Percentiles rank a stretch among this genome's conserved stretches.
These are phyloP conservation scores for Balakata baccata DNA, from an alignment of 345 rosid species.

Conservation along the genomic window DNA sequence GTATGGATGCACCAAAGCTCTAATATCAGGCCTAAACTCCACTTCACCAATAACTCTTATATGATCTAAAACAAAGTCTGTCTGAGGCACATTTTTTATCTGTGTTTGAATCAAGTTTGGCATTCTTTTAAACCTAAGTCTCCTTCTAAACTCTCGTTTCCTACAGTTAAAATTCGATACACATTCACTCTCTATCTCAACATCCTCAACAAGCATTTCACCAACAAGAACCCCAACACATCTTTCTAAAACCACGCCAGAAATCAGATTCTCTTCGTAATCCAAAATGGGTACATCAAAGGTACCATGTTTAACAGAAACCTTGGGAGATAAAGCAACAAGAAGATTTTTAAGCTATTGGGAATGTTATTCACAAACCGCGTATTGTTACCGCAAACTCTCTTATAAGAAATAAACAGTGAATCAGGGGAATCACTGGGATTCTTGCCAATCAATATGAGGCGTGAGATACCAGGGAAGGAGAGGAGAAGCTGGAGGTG, in stretches of 20 bases:
- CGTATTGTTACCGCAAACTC: neutral
- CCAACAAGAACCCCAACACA: conserved; percentile 53
- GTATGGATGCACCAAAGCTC: conserved; percentile 67
- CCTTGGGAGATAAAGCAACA: conserved; percentile 49
- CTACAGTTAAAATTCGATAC: conserved; percentile 4
- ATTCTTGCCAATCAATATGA: conserved; percentile 54
- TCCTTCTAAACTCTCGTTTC: conserved; percentile 64
- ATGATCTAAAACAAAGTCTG: conserved; percentile 6
- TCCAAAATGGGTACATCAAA: conserved; percentile 46
- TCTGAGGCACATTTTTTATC: conserved; percentile 39
- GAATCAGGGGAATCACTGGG: conserved; percentile 22
- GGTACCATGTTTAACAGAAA: conserved; percentile 16
- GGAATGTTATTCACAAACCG: conserved; percentile 23
- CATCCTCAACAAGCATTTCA: conserved; percentile 81
- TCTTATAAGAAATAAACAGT: conserved; percentile 22
- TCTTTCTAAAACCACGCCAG: conserved; percentile 47
- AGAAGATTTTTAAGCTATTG: conserved; percentile 44
- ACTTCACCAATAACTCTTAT: conserved; percentile 29
- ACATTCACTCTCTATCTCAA: conserved; percentile 37
- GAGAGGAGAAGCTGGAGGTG: conserved; percentile 74
- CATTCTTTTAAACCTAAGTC: conserved; percentile 84
- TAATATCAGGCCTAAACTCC: conserved; percentile 41
- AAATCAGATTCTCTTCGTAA: conserved; percentile 58
- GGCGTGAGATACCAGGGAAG: conserved; percentile 53
- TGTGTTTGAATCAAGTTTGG: conserved; percentile 74